Base-by-base conservation (phyloP, 192 early-diverging fungal genomes). In the Linderina pennispora region DNA sequence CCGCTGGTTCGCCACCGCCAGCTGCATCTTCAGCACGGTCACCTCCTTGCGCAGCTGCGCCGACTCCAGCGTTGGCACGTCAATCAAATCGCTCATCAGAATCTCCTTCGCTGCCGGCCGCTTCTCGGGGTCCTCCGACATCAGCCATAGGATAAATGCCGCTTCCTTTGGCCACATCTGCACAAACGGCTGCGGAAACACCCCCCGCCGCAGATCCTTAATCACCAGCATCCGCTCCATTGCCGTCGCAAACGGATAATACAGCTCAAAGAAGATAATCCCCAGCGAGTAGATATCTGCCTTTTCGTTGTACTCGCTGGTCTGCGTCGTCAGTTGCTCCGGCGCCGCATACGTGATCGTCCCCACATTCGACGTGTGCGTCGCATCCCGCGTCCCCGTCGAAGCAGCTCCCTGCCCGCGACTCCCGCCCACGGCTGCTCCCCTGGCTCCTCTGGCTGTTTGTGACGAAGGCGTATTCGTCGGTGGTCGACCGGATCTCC, bases 211-310 rank as follows among this genome's bases (percentile, higher is more conserved):
- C 25, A 98, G 56, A 16, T 85, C 81, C 5, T 80, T 61, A 4
- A 94, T 68, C 16, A 82, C 79, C 40, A 74, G 59, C 2, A 77
- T 78, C 0, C 97, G 83, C 65, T 99, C 97, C 92, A 97, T 97
- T 0, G 70, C 76, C 1, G 97, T 96, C 7, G 77, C 51, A 49
- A 96, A 85, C 20, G 93, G 90, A 23, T 88, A 86, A 61, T 85
- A 85, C 36, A 99, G 67, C 69, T 99, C 97, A 57, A 95, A 97
- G 40, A 99, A 85, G 28, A 99, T 86, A 32, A 99, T 94, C 3
- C 97, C 97, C 9, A 96, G 64, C 5, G 90, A 92, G 62, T 96
- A 99, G 8, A 99, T 91, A 54, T 99, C 97, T 3, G 80, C 83
- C 44, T 87, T 89, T 62, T 86, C 76, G 49, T 81, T 81, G 45